Conservation (phyloP, 768 basidiomycete species). For the Podaxis sp. region DNA sequence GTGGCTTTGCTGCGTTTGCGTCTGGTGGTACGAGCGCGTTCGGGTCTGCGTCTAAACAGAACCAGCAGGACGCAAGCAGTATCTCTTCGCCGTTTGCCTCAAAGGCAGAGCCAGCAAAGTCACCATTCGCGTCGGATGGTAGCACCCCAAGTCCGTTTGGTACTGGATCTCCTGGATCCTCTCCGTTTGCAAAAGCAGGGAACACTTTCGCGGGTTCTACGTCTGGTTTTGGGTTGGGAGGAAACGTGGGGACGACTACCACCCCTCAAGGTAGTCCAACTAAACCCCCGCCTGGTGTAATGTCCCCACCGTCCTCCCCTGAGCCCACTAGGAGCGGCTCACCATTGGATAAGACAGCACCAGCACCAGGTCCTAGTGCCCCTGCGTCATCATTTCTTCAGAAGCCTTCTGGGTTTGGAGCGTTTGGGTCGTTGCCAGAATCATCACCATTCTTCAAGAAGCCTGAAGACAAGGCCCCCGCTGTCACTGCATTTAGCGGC, state of each 20-base stretch:
- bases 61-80: background rate
- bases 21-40: conserved; percentile 13
- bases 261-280: background rate
- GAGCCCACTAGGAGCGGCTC: background rate
- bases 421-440: conserved; percentile 41
- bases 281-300: background rate
- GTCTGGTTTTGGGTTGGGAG: background rate
- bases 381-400: conserved; percentile 29
- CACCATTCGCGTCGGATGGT: background rate
- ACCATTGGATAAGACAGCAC: background rate
- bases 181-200: background rate
- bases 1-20: conserved; percentile 22
- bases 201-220: background rate
- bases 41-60: conserved; percentile 4
- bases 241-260: background rate
- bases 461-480: conserved; percentile 28
- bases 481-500: conserved; percentile 37
- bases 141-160: background rate
- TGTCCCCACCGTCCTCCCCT: conserved; percentile 11
- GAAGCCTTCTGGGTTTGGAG: conserved; percentile 44
- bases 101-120: background rate
- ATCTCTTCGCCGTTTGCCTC: background rate
- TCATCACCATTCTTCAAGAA: conserved; percentile 57
- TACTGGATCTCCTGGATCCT: background rate
- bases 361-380: background rate